Evolutionary conservation across 2,329 filamentous ascomycete genomes (phyloP).

Genomic region (Davidsoniella eucalypti): DNA sequence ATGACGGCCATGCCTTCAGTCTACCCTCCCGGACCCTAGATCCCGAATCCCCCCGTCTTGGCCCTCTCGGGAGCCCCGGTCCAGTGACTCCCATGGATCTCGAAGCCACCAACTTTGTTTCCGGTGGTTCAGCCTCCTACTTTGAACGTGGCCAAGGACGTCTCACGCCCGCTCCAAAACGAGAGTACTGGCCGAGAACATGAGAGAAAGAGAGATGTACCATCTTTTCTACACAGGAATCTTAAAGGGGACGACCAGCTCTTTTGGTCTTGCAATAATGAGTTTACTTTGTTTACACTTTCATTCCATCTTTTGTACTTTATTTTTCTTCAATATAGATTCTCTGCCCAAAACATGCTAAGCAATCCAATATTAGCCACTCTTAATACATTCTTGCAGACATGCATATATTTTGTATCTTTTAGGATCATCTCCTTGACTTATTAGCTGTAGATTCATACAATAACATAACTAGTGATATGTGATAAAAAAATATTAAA

Average conservation of each 20-base stretch:
- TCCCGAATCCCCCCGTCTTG: constrained; percentile 32
- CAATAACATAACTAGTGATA: no score
- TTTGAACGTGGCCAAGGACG: constrained; percentile 13
- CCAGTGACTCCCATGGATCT: constrained; percentile 47
- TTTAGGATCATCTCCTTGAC: no score
- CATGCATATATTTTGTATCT: no score
- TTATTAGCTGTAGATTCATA: no score
- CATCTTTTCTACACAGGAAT: no score
- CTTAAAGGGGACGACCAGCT: no score
- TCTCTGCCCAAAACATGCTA: no score
- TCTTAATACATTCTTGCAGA: no score
- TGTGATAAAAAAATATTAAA: no score
- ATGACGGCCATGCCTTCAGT: not conserved
- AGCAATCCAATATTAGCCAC: no score
- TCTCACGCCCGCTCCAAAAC: not conserved
- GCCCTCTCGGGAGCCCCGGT: constrained; percentile 39
- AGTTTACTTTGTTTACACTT: not conserved
- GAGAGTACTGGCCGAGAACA: not conserved
- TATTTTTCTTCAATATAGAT: not conserved
- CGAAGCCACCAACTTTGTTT: constrained; percentile 21
- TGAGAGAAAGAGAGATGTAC: not conserved
- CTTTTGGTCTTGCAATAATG: not conserved
- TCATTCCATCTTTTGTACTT: not conserved
- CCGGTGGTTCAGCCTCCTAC: constrained; percentile 8
- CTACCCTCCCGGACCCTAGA: constrained; percentile 17